Evolutionary conservation across 176 grass and related monocot species (phyloP).

Genomic region (Rhynchospora tenuis): DNA sequence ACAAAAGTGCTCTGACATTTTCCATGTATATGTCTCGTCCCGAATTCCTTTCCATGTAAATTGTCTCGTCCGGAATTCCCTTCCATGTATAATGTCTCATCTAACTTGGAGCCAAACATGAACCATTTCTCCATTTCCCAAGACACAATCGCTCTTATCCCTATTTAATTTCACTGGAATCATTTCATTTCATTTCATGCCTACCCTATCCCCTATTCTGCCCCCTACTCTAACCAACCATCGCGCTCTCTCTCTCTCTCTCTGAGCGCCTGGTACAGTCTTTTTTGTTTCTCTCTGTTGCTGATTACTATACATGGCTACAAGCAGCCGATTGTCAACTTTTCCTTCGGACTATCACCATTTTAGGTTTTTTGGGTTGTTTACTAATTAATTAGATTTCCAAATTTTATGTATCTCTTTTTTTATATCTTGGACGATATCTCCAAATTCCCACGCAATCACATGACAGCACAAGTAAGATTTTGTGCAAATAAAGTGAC

Average conservation of each 20-base stretch:
- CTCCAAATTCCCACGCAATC: constrained; percentile 22
- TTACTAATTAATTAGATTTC: neutral
- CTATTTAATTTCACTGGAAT: neutral
- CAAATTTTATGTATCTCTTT: constrained; percentile 6
- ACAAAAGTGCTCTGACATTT: too few relatives aligned
- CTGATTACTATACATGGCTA: constrained; percentile 33
- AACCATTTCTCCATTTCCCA: constrained; percentile 18
- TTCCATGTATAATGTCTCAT: neutral
- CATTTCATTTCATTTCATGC: constrained; percentile 29
- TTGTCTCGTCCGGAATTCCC: neutral
- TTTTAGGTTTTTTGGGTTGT: neutral
- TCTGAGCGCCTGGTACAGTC: neutral
- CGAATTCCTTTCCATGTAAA: too few relatives aligned
- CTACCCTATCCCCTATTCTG: constrained; percentile 20
- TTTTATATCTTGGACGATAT: neutral
- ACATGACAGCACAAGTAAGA: neutral
- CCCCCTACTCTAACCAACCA: constrained; percentile 16
- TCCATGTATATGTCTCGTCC: too few relatives aligned
- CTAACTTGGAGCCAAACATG: neutral
- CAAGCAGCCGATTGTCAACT: constrained; percentile 21
- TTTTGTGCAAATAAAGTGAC: neutral
- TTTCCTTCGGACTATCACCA: neutral
- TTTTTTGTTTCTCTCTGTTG: constrained; percentile 9
- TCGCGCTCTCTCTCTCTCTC: neutral
- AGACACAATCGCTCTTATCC: neutral